These are phyloP conservation scores for Ensete ventricosum DNA, from an alignment of 176 grass and related monocot genomes.

Conservation along the genomic window DNA sequence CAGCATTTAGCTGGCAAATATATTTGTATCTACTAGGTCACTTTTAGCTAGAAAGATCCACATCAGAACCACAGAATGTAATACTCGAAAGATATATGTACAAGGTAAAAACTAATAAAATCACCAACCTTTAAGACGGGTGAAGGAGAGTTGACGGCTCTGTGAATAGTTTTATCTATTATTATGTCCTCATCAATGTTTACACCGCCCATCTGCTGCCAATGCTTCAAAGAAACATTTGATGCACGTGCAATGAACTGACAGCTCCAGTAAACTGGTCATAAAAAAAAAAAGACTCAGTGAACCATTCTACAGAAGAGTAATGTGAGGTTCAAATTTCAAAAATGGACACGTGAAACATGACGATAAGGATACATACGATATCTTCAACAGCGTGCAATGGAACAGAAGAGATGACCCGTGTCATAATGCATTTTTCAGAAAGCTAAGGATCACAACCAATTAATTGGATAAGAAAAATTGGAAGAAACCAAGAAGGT, in stretches of 20 bases:
- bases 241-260: constrained; percentile 89
- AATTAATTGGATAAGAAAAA: background rate
- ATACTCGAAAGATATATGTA: background rate
- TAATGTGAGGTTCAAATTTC: background rate
- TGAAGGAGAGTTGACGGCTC: constrained; percentile 70
- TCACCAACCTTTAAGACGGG: constrained; percentile 69
- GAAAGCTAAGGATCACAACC: background rate
- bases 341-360: background rate
- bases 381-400: too few relatives aligned
- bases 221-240: constrained; percentile 86
- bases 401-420: too few relatives aligned
- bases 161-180: constrained; percentile 93
- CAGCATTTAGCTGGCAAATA: background rate
- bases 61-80: background rate
- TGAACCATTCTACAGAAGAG: background rate
- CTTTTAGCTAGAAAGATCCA: background rate
- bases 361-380: too few relatives aligned
- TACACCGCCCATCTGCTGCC: constrained; percentile 84
- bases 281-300: constrained; percentile 11
- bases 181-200: constrained; percentile 84
- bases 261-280: constrained; percentile 87
- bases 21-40: background rate
- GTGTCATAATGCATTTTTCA: background rate
- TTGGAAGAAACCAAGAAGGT: background rate
- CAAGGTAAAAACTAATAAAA: background rate